These are phyloP conservation scores for Carex kokanica DNA, from an alignment of 176 grass and related monocot species.

Conservation along the genomic window DNA sequence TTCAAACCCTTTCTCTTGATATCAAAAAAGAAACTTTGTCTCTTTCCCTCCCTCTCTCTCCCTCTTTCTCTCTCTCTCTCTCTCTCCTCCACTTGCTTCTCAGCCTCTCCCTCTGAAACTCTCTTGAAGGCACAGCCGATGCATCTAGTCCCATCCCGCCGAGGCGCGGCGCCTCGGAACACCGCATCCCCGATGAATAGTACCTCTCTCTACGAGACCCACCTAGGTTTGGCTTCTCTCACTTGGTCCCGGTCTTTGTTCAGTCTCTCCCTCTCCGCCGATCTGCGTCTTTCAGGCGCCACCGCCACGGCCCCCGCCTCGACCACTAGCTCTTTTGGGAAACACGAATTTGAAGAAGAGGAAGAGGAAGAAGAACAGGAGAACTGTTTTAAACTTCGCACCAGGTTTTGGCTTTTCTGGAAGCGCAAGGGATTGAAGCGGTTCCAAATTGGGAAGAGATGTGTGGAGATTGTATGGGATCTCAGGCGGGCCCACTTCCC, in stretches of 20 bases:
- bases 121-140: slow-evolving; percentile 24
- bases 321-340: slow-evolving; percentile 34
- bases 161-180: slow-evolving; percentile 19
- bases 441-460: slow-evolving; percentile 38
- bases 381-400: slow-evolving; percentile 33
- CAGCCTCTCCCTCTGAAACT: neutral
- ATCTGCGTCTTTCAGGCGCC: slow-evolving; percentile 45
- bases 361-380: slow-evolving; percentile 32
- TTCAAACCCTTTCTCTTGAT: neutral
- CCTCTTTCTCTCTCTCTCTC: neutral
- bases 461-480: slow-evolving; percentile 69
- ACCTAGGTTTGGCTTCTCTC: slow-evolving; percentile 66
- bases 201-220: slow-evolving; percentile 83
- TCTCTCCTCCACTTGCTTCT: neutral
- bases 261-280: slow-evolving; percentile 67
- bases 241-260: slow-evolving; percentile 77
- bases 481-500: slow-evolving; percentile 61
- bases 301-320: neutral
- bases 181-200: slow-evolving; percentile 45
- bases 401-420: slow-evolving; percentile 78
- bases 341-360: slow-evolving; percentile 28
- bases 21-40: neutral
- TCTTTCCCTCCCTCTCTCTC: neutral
- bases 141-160: slow-evolving; percentile 46
- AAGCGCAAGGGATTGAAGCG: slow-evolving; percentile 55